These are phyloP conservation scores for Allodekkera sacchari DNA, from an alignment of 805 yeast genomes.

Conservation along the genomic window DNA sequence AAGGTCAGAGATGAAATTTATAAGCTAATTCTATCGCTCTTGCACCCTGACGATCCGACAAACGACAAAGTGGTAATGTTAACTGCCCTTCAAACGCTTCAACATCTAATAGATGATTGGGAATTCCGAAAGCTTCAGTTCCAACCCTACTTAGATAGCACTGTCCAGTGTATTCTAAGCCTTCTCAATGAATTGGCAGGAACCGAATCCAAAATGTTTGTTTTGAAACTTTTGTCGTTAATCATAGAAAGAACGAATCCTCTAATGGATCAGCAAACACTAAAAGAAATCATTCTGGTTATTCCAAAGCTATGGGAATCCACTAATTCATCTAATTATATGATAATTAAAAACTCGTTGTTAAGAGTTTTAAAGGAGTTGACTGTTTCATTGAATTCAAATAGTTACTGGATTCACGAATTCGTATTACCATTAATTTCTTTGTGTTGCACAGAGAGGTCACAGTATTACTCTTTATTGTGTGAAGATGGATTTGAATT, in stretches of 20 bases:
- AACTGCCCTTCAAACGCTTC: slow-evolving; percentile 63
- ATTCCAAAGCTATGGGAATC: slow-evolving; percentile 76
- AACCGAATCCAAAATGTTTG: slow-evolving; percentile 70
- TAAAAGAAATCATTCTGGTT: slow-evolving; percentile 40
- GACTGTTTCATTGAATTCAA: slow-evolving; percentile 45
- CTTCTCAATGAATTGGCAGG: slow-evolving; percentile 42
- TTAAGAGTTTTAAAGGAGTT: slow-evolving; percentile 51
- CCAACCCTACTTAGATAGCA: slow-evolving; percentile 50
- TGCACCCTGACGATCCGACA: slow-evolving; percentile 26
- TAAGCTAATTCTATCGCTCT: slow-evolving; percentile 41
- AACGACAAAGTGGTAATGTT: slow-evolving; percentile 78
- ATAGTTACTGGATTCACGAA: slow-evolving; percentile 39
- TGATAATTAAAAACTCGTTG: slow-evolving; percentile 41
- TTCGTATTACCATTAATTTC: slow-evolving; percentile 59
- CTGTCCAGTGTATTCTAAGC: slow-evolving; percentile 39
- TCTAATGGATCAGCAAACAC: slow-evolving; percentile 40
- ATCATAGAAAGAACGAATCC: slow-evolving; percentile 62
- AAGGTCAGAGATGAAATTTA: slow-evolving; percentile 53
- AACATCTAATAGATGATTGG: slow-evolving; percentile 74
- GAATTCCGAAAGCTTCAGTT: slow-evolving; percentile 67
- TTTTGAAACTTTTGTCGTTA: slow-evolving; percentile 59
- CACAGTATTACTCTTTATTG: slow-evolving; percentile 47
- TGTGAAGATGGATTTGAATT: slow-evolving; percentile 84
- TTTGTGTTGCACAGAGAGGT: slow-evolving; percentile 51
- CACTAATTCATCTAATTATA: slow-evolving; percentile 34